Evolutionary conservation across 2,329 filamentous ascomycete species (phyloP).

Genomic region (Fusarium stilboides): DNA sequence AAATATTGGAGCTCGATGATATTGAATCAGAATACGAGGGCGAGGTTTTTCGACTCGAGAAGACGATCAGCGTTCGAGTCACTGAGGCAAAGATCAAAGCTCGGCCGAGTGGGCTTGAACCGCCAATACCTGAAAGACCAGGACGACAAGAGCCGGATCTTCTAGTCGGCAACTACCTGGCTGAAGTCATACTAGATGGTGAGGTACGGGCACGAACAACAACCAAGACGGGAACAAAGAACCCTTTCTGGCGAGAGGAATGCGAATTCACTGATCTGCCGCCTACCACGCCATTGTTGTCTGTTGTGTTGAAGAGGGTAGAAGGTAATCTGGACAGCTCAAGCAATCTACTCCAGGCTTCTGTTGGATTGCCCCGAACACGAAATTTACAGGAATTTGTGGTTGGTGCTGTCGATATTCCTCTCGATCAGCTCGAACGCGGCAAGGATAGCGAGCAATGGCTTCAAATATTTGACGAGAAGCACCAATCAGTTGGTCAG

Average conservation of each 20-base stretch:
- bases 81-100: conserved; percentile 74
- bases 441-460: conserved; percentile 88
- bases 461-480: conserved; percentile 85
- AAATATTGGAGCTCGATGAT: conserved; percentile 60
- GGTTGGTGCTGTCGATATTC: conserved; percentile 84
- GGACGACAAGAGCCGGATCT: conserved; percentile 58
- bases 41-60: conserved; percentile 74
- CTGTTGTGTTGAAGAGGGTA: conserved; percentile 79
- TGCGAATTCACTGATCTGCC: conserved; percentile 84
- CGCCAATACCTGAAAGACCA: conserved; percentile 41
- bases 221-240: conserved; percentile 78
- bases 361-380: conserved; percentile 54
- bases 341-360: conserved; percentile 51
- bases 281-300: conserved; percentile 76
- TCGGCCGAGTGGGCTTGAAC: conserved; percentile 46
- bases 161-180: conserved; percentile 78
- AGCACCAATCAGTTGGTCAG: conserved; percentile 82
- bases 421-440: conserved; percentile 82
- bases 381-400: conserved; percentile 65
- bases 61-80: conserved; percentile 70
- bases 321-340: conserved; percentile 65
- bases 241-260: conserved; percentile 87
- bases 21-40: conserved; percentile 59
- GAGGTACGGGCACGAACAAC: conserved; percentile 84
- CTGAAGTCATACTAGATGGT: conserved; percentile 84